Conservation (phyloP, 1,139 yeast species). For the Yamadazyma kanchanaburiensis region DNA sequence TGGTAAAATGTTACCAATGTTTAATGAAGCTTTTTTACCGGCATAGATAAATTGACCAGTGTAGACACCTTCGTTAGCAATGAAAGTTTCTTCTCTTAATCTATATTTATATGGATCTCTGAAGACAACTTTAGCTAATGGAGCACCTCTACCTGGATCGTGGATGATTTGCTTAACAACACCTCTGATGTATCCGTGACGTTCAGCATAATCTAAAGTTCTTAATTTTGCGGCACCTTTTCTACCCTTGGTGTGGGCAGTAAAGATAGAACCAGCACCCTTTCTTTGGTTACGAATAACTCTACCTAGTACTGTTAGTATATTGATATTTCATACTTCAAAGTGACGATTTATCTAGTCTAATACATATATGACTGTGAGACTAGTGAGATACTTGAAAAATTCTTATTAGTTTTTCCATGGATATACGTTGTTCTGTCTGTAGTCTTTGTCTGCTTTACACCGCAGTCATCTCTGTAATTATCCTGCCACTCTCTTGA, state of each 20-base stretch:
- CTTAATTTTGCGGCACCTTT: conserved; percentile 99
- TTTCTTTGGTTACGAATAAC: conserved; percentile 99
- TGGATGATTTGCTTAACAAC: conserved; percentile 95
- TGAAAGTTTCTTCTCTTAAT: conserved; percentile 96
- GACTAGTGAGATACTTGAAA: too few relatives aligned
- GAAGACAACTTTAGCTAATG: conserved; percentile 96
- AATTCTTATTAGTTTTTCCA: too few relatives aligned
- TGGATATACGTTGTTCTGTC: too few relatives aligned
- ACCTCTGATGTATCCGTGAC: conserved; percentile 98
- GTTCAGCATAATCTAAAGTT: conserved; percentile 96
- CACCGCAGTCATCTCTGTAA: too few relatives aligned
- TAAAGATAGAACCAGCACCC: conserved; percentile 99
- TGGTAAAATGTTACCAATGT: conserved; percentile 97
- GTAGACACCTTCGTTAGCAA: conserved; percentile 99
- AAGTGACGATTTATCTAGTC: too few relatives aligned
- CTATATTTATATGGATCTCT: conserved; percentile 99
- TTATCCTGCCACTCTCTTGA: neutral
- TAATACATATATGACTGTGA: too few relatives aligned
- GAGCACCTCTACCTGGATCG: conserved; percentile 99
- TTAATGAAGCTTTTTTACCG: conserved; percentile 97
- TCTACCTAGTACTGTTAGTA: conserved; percentile 62
- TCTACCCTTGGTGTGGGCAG: conserved; percentile 98
- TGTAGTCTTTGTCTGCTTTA: too few relatives aligned
- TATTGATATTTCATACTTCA: too few relatives aligned
- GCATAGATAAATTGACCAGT: conserved; percentile 99